A percentile compares a stretch with the other conserved stretches of the same genome.
Conservation (phyloP, 2,329 filamentous ascomycete genomes). For the Pyrenochaeta sp. region DNA sequence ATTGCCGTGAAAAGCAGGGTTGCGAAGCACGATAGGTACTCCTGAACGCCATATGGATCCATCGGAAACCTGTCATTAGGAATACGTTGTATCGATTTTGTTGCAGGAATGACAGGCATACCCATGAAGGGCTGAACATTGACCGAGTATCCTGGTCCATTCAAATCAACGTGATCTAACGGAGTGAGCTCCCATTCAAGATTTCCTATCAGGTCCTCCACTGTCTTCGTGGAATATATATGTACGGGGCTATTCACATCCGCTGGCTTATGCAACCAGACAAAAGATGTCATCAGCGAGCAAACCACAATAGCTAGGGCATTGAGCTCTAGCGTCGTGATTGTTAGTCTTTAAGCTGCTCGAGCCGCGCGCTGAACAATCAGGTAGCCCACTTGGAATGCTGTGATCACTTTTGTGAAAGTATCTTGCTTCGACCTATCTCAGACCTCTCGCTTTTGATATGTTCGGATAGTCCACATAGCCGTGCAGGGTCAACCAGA, state of each 20-base stretch:
- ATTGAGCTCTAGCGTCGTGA: constrained; percentile 25
- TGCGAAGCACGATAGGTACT: constrained; percentile 21
- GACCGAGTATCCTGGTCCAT: constrained; percentile 23
- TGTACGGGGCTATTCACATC: constrained; percentile 19
- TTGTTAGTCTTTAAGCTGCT: constrained; percentile 11
- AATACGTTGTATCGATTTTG: constrained; percentile 26
- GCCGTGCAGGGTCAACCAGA: constrained; percentile 9
- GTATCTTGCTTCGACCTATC: constrained; percentile 28
- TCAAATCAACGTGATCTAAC: constrained; percentile 10
- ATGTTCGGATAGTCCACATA: constrained; percentile 11
- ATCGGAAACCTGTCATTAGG: constrained; percentile 24
- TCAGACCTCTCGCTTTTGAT: constrained; percentile 12
- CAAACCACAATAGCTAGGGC: constrained; percentile 28
- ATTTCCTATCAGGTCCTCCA: constrained; percentile 1
- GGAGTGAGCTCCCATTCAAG: constrained; percentile 23
- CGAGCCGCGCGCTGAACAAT: constrained; percentile 25
- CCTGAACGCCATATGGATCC: constrained; percentile 23
- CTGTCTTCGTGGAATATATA: constrained; percentile 7
- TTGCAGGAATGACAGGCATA: constrained; percentile 20
- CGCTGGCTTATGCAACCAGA: constrained; percentile 27
- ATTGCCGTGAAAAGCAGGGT: constrained; percentile 16
- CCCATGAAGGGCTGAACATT: constrained; percentile 29
- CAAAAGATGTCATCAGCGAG: constrained; percentile 17
- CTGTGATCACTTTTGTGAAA: constrained; percentile 23
- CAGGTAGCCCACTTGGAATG: constrained; percentile 27